Conservation (phyloP, 352 stramenopile genomes). For the Aphanomyces euteiches region DNA sequence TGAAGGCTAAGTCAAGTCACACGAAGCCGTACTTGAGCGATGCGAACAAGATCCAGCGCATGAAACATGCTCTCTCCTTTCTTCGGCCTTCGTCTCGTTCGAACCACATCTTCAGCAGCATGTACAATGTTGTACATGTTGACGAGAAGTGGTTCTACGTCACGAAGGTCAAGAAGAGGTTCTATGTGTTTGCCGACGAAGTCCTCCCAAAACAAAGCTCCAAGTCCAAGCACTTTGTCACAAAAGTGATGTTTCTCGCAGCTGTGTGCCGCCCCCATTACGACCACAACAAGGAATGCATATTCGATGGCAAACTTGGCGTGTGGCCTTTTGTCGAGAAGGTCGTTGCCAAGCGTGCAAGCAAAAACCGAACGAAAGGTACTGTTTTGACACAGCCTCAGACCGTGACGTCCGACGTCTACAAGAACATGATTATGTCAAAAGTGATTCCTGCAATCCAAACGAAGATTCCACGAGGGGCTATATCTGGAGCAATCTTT, state of each 20-base stretch:
- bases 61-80: not conserved
- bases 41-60: not conserved
- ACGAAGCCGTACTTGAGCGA: not conserved
- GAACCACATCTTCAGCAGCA: not conserved
- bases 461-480: not conserved
- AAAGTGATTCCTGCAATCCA: not conserved
- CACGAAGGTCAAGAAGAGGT: slow-evolving; percentile 1
- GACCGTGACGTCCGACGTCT: not conserved
- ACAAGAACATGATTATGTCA: not conserved
- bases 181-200: not conserved
- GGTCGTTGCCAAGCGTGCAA: not conserved
- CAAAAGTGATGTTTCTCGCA: slow-evolving; percentile 35
- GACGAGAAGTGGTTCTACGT: not conserved
- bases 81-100: not conserved
- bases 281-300: not conserved
- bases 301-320: slow-evolving; percentile 2
- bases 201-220: not conserved
- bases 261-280: slow-evolving; percentile 27
- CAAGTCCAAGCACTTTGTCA: slow-evolving; percentile 2
- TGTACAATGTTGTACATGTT: not conserved
- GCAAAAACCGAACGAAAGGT: not conserved
- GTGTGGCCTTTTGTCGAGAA: slow-evolving; percentile 6
- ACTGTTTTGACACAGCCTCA: not conserved
- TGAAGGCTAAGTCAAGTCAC: slow-evolving; percentile 1
- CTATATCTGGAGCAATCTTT: not conserved